phyloP scores from a whole-genome alignment of 345 rosid species.

The Aquilaria yunnanensis region DNA sequence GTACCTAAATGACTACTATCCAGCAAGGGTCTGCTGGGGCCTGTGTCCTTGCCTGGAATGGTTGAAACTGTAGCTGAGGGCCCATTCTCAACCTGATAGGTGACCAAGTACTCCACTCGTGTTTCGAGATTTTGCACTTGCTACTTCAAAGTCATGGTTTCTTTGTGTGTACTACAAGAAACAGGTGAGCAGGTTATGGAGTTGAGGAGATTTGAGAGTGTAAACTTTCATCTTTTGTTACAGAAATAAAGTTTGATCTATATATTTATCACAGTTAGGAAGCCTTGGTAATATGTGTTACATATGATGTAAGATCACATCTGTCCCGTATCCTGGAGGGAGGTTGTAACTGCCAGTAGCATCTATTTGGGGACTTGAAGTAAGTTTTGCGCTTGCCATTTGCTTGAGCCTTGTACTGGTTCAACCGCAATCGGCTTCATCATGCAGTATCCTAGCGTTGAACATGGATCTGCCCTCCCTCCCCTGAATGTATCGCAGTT shows the following conservation, averaged over 20 bases:
- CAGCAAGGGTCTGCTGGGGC: slow-evolving; percentile 91
- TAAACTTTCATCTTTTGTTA: too few relatives aligned
- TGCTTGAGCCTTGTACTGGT: slow-evolving; percentile 14
- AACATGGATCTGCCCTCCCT: slow-evolving; percentile 22
- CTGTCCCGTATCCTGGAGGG: too few relatives aligned
- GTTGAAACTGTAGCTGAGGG: slow-evolving; percentile 43
- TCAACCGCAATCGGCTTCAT: slow-evolving; percentile 28
- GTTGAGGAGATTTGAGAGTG: neutral
- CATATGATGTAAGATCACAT: too few relatives aligned
- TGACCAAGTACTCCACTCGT: too few relatives aligned
- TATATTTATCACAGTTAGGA: too few relatives aligned
- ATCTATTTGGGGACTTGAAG: slow-evolving; percentile 24
- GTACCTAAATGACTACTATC: slow-evolving; percentile 85
- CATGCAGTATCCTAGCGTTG: slow-evolving; percentile 25
- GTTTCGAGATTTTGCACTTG: too few relatives aligned
- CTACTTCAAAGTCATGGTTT: too few relatives aligned
- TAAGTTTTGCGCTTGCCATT: slow-evolving; percentile 41
- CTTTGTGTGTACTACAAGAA: too few relatives aligned
- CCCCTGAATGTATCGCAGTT: slow-evolving; percentile 11
- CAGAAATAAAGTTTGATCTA: too few relatives aligned
- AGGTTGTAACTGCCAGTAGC: too few relatives aligned
- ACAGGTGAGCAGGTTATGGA: neutral
- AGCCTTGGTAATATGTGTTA: too few relatives aligned
- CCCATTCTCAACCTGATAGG: neutral
- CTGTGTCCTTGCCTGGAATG: slow-evolving; percentile 93